phyloP scores from a whole-genome alignment of 192 early-diverging fungal genomes.

The Mortierella claussenii region DNA sequence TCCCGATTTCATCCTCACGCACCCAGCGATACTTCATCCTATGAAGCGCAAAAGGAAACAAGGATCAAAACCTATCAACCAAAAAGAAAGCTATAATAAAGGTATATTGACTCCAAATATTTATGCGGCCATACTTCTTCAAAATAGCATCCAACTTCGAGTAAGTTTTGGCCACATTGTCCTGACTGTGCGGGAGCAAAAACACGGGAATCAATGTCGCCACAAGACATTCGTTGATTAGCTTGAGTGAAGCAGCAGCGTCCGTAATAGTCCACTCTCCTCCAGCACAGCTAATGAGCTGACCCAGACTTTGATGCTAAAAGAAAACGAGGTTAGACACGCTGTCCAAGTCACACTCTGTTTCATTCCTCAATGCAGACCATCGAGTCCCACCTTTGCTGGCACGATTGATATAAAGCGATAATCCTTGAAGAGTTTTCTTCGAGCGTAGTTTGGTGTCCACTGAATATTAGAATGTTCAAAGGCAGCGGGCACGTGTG shows the following conservation, averaged over 20 bases:
- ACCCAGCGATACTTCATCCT: conserved; percentile 50
- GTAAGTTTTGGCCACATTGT: background rate
- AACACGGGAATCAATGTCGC: conserved; percentile 31
- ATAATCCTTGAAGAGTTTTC: conserved; percentile 13
- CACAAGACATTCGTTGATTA: conserved; percentile 16
- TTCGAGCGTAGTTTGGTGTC: conserved; percentile 24
- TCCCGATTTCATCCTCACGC: conserved; percentile 40
- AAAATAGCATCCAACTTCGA: conserved; percentile 9
- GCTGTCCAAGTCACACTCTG: too few relatives aligned
- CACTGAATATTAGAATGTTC: conserved; percentile 17
- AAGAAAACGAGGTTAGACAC: too few relatives aligned
- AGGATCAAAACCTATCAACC: background rate
- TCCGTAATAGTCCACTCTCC: conserved; percentile 18
- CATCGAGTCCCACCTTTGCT: conserved; percentile 15
- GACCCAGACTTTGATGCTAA: conserved; percentile 24
- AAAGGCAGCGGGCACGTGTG: background rate
- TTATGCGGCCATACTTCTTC: conserved; percentile 15
- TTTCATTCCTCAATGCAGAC: background rate
- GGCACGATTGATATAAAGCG: conserved; percentile 31
- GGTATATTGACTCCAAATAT: too few relatives aligned
- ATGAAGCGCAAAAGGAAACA: background rate
- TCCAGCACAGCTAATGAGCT: conserved; percentile 34
- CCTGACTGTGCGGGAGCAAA: conserved; percentile 1
- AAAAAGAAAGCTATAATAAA: background rate
- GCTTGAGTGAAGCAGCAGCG: background rate